Conservation (phyloP, 1,284 basidiomycete genomes). For the Trichosporon asahii region DNA sequence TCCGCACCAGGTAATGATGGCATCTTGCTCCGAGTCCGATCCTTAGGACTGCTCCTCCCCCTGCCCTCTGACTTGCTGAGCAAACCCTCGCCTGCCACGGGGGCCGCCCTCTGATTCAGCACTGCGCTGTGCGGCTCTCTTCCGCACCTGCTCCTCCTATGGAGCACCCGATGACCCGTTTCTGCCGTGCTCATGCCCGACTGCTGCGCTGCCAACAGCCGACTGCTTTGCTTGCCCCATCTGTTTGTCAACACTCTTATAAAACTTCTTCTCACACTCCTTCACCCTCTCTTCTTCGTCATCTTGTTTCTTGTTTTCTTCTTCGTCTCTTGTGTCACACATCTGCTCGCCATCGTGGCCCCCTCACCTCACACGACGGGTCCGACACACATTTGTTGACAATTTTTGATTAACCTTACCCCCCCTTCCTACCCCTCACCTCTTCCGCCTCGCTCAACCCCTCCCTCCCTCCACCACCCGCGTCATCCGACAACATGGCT, state of each 20-base stretch:
- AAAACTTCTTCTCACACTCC: not conserved
- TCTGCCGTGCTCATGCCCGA: not conserved
- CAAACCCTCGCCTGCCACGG: not conserved
- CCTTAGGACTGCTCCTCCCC: too few species aligned
- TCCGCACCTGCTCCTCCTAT: not conserved
- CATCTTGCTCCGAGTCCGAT: not conserved
- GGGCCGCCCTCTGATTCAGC: constrained; percentile 1
- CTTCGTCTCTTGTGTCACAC: constrained; percentile 12
- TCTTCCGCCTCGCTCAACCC: not conserved
- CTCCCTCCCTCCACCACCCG: not conserved
- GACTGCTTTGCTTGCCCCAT: not conserved
- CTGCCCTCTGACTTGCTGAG: not conserved
- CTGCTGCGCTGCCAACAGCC: not conserved
- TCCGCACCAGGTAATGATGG: not conserved
- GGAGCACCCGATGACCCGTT: not conserved
- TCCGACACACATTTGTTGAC: not conserved
- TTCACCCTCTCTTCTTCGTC: not conserved
- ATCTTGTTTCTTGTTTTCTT: not conserved
- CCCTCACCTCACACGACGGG: not conserved
- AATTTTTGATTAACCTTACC: not conserved
- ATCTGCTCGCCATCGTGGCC: not conserved
- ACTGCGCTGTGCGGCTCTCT: not conserved
- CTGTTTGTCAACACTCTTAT: not conserved
- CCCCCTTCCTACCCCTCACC: not conserved
- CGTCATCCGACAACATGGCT: not conserved